Base-by-base conservation (phyloP, 2,329 filamentous ascomycete species). In the Juglanconis sp. region DNA sequence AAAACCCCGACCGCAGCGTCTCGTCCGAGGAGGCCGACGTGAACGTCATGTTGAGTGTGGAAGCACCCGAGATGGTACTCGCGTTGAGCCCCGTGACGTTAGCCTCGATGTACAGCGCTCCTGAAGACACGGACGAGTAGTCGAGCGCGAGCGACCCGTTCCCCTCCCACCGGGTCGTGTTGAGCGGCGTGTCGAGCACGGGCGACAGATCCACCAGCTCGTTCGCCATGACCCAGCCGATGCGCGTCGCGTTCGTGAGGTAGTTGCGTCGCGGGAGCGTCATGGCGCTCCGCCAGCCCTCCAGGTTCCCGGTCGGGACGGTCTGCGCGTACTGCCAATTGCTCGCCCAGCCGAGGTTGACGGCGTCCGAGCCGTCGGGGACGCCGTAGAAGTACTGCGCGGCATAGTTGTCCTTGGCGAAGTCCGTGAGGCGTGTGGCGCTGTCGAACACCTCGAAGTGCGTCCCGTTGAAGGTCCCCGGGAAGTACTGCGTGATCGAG, bases 401-500 rank as follows among this genome's bases (percentile, higher is more conserved):
- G 0, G 84, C 84, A 65, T 84, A 83, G 67, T 81, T 83, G 66
- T 84, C 81, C 68, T 81, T 79, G 24, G 70, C 76, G 30, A 81
- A 81, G 63, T 81, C 78, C 5, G 74, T 72, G 15, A 80, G 71
- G 3, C 76, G 71, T 7, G 75, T 72, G 6, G 71, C 72, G 1
- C 63, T 67, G 63, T 82, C 81, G 32, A 74, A 71, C 1, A 79
- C 68, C 15, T 67, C 70, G 61, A 87, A 88, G 68, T 85, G 81
- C 0, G 83, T 87, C n/a, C 86, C 86, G 64, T 89, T 86, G 74
- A 87, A 88, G 2, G 71, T 73, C 4, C 86, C 86, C 0, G 81
- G 72, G 73, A 82, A 83, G 68, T 86, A 87, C 68, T 86, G 71
- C 1, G 77, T 77, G 17, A 80, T 77, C 1, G 80, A 84, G 0